These are phyloP conservation scores for Barnettozyma vustinii DNA, from an alignment of 805 yeast species.

Conservation along the genomic window DNA sequence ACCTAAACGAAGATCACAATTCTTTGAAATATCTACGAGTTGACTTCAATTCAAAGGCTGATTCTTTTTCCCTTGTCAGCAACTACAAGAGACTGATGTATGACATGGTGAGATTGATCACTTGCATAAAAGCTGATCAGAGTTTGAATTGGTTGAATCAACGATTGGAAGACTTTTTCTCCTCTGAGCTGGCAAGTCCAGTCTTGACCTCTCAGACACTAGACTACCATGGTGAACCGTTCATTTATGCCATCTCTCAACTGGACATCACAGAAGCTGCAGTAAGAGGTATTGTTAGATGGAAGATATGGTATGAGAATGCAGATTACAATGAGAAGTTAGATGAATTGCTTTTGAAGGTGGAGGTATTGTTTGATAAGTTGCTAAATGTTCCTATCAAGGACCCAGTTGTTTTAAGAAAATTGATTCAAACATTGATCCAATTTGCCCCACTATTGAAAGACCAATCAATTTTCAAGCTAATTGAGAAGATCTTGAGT, in stretches of 20 bases:
- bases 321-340: conserved; percentile 45
- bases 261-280: conserved; percentile 85
- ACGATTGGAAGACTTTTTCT: conserved; percentile 66
- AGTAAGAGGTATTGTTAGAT: conserved; percentile 86
- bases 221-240: conserved; percentile 59
- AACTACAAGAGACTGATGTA: conserved; percentile 82
- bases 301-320: conserved; percentile 87
- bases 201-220: conserved; percentile 52
- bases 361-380: conserved; percentile 68
- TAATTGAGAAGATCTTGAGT: conserved; percentile 77
- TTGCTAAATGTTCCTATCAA: conserved; percentile 68
- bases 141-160: conserved; percentile 79
- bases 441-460: conserved; percentile 89
- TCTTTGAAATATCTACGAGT: conserved; percentile 66
- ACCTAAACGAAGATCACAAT: conserved; percentile 57
- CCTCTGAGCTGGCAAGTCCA: conserved; percentile 59
- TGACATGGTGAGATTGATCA: conserved; percentile 82
- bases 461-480: conserved; percentile 75
- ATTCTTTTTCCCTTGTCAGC: conserved; percentile 65
- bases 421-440: conserved; percentile 86
- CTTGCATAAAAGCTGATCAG: conserved; percentile 80
- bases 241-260: conserved; percentile 72
- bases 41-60: conserved; percentile 87
- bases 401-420: conserved; percentile 77
- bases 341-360: conserved; percentile 46